These are phyloP conservation scores for Vigna hirtella DNA, from an alignment of 306 rosid species.

Conservation along the genomic window DNA sequence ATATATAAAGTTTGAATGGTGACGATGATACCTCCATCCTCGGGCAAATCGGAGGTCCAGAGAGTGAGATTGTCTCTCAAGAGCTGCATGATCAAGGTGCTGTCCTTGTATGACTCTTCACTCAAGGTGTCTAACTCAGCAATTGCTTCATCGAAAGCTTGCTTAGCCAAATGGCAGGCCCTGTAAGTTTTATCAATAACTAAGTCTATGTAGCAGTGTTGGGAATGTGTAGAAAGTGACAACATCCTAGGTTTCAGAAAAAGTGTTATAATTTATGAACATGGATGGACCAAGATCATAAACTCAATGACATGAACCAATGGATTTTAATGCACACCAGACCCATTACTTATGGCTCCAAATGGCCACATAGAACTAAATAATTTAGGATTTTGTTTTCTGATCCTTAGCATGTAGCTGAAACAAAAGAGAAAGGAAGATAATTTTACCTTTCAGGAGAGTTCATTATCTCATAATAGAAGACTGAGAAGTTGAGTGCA, in stretches of 20 bases:
- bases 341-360: background rate
- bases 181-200: slow-evolving; percentile 56
- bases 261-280: background rate
- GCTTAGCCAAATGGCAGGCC: slow-evolving; percentile 96
- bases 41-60: slow-evolving; percentile 99
- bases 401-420: background rate
- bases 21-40: slow-evolving; percentile 80
- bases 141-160: slow-evolving; percentile 97
- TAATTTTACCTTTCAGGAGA: slow-evolving; percentile 79
- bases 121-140: slow-evolving; percentile 91
- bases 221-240: background rate
- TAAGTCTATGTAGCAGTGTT: background rate
- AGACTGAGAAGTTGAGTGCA: slow-evolving; percentile 97
- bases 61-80: slow-evolving; percentile 97
- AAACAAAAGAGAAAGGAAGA: background rate
- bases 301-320: background rate
- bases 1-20: slow-evolving; percentile 24
- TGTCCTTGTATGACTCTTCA: slow-evolving; percentile 97
- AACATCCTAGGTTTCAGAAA: slow-evolving; percentile 12
- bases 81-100: slow-evolving; percentile 96
- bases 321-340: background rate
- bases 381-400: background rate
- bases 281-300: slow-evolving; percentile 5
- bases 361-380: background rate
- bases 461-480: slow-evolving; percentile 92